phyloP scores from a whole-genome alignment of 2,329 filamentous ascomycete species.

The Coniochaeta sp. region DNA sequence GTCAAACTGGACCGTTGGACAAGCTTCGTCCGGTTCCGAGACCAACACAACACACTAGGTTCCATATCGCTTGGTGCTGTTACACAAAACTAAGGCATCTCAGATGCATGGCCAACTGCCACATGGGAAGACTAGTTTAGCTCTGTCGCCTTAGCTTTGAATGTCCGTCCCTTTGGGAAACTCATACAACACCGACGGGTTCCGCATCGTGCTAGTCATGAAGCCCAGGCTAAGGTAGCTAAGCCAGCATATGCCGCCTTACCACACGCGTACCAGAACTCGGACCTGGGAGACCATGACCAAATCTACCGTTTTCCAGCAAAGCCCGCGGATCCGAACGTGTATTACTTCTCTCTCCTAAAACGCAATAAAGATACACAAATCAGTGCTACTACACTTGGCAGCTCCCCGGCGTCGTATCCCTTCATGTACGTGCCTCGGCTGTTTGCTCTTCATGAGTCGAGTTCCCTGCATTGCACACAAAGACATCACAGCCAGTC shows the following conservation, averaged over 20 bases:
- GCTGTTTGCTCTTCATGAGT: background rate
- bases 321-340: background rate
- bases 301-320: background rate
- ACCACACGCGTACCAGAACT: too few relatives aligned
- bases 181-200: background rate
- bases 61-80: background rate
- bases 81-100: slow-evolving; percentile 1
- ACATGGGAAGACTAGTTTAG: slow-evolving; percentile 1
- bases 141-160: background rate
- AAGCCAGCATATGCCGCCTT: background rate
- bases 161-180: background rate
- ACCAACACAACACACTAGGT: background rate
- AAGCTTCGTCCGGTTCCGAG: background rate
- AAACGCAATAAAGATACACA: background rate
- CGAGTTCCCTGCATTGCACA: background rate
- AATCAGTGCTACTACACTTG: background rate
- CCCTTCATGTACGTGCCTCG: background rate
- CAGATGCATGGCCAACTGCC: background rate
- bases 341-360: background rate
- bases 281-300: too few relatives aligned
- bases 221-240: background rate
- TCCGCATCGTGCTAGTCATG: background rate
- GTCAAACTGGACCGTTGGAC: background rate
- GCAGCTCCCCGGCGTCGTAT: background rate
- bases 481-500: background rate